Evolutionary conservation across 352 stramenopile species (phyloP), one percentile per base, ranked within the genome.

Genomic region (Pythium aquatile): DNA sequence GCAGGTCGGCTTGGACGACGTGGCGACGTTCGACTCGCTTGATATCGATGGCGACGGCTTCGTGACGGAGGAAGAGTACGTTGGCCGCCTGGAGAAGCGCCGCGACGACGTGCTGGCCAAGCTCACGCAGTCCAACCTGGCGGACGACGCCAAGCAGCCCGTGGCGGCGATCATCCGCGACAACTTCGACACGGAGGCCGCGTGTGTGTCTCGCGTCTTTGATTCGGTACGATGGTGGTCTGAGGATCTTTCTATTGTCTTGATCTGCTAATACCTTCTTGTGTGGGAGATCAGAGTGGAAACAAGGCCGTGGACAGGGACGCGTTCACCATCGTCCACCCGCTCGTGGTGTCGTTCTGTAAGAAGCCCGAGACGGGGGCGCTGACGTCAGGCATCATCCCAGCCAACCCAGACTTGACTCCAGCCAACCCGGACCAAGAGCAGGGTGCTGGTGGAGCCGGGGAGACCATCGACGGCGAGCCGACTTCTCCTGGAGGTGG

Each of bases 21-120:
- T 48, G 10, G 37, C 47, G 35, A 37, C 52, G 33, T 72, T 72
- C 40, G 54, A 63, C 10, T 13, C 24, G 11, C 55, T 72, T 24
- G 65, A 72, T 16, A 17, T 20, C 9, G 39, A 72, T 17, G 42
- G 58, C 24, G 54, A 72, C 32, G 65, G 65, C 30, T 32, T 59
- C 29, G 46, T 72, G 42, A 67, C 65, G 53, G 52, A 72, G 42
- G 29, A 58, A 14, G 65, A 72, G 58, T 66, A 65, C 53, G 42
- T 72, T 2, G 16, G 9, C 9, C 53, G 47, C 5, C 35, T 72
- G 8, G 5, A n/a, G 11, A 17, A 28, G n/a, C 65, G 33, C 2
- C 55, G 53, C 16, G 55, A 59, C 46, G 14, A 56, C 4, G 65
- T 72, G 35, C 55, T 72, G 4, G 54, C n/a, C 37, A 61, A 65